phyloP scores from a whole-genome alignment of 768 basidiomycete genomes.

The Infundibulicybe gibba region DNA sequence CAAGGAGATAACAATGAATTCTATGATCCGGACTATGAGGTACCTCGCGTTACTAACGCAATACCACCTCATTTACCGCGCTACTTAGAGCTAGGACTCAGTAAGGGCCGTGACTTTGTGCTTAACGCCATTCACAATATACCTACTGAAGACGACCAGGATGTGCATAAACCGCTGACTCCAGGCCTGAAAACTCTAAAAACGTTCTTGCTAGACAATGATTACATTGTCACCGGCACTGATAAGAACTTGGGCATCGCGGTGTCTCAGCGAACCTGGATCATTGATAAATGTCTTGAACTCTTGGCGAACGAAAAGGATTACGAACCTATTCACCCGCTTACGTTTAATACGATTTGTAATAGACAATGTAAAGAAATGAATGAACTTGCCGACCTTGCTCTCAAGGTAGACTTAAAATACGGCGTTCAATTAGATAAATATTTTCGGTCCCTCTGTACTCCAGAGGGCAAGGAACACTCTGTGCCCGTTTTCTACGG shows the following conservation, averaged over 20 bases:
- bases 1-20: too few species aligned
- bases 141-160: slow-evolving; percentile 5
- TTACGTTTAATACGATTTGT: not conserved
- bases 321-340: slow-evolving; percentile 3
- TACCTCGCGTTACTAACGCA: too few species aligned
- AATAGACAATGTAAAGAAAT: slow-evolving; percentile 4
- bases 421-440: slow-evolving; percentile 7
- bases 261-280: slow-evolving; percentile 16
- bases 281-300: slow-evolving; percentile 12
- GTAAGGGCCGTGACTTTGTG: slow-evolving; percentile 8
- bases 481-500: too few species aligned
- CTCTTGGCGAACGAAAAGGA: slow-evolving; percentile 4
- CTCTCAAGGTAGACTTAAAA: not conserved
- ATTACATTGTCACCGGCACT: slow-evolving; percentile 17
- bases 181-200: slow-evolving; percentile 6
- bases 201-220: slow-evolving; percentile 11
- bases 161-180: slow-evolving; percentile 2
- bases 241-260: slow-evolving; percentile 22
- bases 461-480: not conserved
- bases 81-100: slow-evolving; percentile 14
- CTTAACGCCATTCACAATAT: slow-evolving; percentile 8
- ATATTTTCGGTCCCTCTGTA: slow-evolving; percentile 7
- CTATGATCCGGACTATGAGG: too few species aligned
- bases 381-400: not conserved
- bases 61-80: too few species aligned